Conservation (phyloP, 306 rosid genomes). For the Prinsepia uniflora region DNA sequence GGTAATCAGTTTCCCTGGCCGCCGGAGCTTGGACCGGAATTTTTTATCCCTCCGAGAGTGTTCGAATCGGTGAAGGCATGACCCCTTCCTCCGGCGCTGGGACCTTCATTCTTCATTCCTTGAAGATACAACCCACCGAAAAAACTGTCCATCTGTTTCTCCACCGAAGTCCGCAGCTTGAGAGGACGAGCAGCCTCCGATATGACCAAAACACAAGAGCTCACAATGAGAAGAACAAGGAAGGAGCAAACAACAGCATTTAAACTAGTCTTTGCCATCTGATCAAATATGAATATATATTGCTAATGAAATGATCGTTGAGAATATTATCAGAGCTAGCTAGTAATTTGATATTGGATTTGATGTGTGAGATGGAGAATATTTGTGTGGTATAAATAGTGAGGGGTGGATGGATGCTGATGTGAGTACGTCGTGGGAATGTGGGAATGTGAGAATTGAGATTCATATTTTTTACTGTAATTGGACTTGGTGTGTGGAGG, state of each 20-base stretch:
- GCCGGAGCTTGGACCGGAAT: slow-evolving; percentile 30
- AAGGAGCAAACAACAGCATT: slow-evolving; percentile 14
- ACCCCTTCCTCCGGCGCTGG: slow-evolving; percentile 21
- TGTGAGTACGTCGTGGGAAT: no score
- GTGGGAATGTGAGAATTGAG: neutral
- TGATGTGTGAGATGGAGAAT: neutral
- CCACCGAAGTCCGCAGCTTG: neutral
- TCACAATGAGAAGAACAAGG: slow-evolving; percentile 4
- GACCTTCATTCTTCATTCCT: slow-evolving; percentile 32
- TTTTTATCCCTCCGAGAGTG: slow-evolving; percentile 27
- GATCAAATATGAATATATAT: neutral
- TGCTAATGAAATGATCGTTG: no score
- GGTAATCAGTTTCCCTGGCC: slow-evolving; percentile 19
- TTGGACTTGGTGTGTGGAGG: neutral
- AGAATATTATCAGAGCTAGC: no score
- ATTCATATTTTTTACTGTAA: neutral
- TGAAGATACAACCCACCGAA: slow-evolving; percentile 16
- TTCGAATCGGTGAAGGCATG: slow-evolving; percentile 19
- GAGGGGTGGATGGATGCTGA: neutral
- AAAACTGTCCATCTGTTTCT: slow-evolving; percentile 12
- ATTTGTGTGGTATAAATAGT: slow-evolving; percentile 4
- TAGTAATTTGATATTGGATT: neutral
- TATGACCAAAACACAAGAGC: slow-evolving; percentile 3
- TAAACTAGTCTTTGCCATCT: slow-evolving; percentile 21
- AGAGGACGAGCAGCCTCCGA: slow-evolving; percentile 39